These are phyloP conservation scores for Serpula lacrymans DNA, from an alignment of 768 basidiomycete genomes.

Conservation along the genomic window DNA sequence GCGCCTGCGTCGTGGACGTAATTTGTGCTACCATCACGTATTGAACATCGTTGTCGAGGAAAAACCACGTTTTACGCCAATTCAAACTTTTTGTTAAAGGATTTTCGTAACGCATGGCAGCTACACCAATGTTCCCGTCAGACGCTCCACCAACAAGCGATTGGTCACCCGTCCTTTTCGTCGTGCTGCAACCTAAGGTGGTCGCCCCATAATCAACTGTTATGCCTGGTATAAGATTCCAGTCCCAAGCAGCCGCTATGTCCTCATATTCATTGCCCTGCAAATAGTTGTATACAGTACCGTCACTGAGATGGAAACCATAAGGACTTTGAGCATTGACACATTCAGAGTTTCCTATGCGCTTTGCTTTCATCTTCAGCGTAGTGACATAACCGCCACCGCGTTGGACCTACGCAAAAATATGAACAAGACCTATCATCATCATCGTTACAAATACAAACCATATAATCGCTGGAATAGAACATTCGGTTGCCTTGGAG, in stretches of 20 bases:
- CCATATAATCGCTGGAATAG: no score
- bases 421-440: neutral
- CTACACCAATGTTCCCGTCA: constrained; percentile 29
- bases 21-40: constrained; percentile 30
- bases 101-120: constrained; percentile 34
- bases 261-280: no score
- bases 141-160: constrained; percentile 34
- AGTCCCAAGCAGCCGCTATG: no score
- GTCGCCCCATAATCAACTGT: constrained; percentile 32
- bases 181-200: constrained; percentile 19
- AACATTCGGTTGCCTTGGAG: no score
- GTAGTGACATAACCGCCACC: no score
- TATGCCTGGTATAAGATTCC: no score
- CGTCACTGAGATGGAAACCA: no score
- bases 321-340: neutral
- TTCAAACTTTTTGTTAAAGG: constrained; percentile 25
- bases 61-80: constrained; percentile 37
- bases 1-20: constrained; percentile 16
- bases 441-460: no score
- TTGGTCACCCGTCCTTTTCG: constrained; percentile 18
- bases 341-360: no score
- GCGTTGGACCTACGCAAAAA: no score
- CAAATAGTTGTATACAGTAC: no score
- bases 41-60: constrained; percentile 30
- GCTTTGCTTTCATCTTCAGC: no score